phyloP scores from a whole-genome alignment of 768 basidiomycete genomes.

The Boletus vinaceobasis region DNA sequence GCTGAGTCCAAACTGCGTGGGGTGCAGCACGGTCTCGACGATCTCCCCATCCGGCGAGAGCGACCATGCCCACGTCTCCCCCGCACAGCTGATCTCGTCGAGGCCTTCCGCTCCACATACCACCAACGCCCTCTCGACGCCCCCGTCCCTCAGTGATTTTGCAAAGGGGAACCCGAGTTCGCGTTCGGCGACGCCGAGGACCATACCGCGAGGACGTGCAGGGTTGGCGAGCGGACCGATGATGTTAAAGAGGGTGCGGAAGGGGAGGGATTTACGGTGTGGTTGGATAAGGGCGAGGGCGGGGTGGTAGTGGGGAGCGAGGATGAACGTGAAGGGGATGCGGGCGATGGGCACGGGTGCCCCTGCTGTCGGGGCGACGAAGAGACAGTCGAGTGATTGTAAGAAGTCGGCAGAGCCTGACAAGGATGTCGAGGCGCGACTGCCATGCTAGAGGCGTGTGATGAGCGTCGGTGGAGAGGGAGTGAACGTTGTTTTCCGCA shows the following conservation, averaged over 20 bases:
- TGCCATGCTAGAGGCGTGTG: slow-evolving; percentile 66
- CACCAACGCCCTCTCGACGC: slow-evolving; percentile 81
- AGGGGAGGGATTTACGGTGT: slow-evolving; percentile 80
- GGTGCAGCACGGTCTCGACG: slow-evolving; percentile 58
- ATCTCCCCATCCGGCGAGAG: slow-evolving; percentile 62
- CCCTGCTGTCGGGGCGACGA: slow-evolving; percentile 55
- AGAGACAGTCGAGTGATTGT: slow-evolving; percentile 75
- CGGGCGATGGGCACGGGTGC: slow-evolving; percentile 47
- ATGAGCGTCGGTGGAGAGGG: not conserved
- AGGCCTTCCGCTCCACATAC: slow-evolving; percentile 91
- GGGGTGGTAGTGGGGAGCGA: slow-evolving; percentile 93
- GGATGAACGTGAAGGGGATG: slow-evolving; percentile 87
- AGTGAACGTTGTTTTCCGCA: slow-evolving; percentile 22
- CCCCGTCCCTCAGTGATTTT: slow-evolving; percentile 63
- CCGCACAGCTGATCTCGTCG: slow-evolving; percentile 95
- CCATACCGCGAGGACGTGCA: slow-evolving; percentile 79
- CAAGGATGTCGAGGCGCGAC: slow-evolving; percentile 85
- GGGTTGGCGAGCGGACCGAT: slow-evolving; percentile 95
- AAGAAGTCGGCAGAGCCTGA: slow-evolving; percentile 94
- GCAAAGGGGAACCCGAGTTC: slow-evolving; percentile 83
- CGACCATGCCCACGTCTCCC: slow-evolving; percentile 83
- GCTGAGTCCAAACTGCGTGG: slow-evolving; percentile 73
- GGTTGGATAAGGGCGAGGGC: slow-evolving; percentile 78
- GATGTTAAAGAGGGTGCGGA: slow-evolving; percentile 95
- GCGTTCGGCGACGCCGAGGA: slow-evolving; percentile 83